Base-by-base conservation (phyloP, 176 grass and related monocot species). In the Cocos nucifera region DNA sequence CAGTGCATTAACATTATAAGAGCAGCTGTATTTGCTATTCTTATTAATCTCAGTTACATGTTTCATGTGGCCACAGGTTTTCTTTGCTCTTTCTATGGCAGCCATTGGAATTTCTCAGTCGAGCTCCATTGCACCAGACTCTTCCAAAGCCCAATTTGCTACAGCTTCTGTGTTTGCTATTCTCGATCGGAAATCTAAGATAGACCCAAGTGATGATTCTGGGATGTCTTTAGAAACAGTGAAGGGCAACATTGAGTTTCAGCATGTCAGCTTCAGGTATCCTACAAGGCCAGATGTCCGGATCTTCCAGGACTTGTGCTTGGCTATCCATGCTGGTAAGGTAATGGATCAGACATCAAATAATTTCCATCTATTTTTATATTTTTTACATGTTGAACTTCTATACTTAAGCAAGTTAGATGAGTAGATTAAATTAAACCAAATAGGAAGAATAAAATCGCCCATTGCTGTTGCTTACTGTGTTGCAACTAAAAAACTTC, bases 91-190 rank as follows among this genome's bases (percentile, higher is more conserved):
- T 73, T 70, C 93, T 49, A 86, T 98, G 88, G 84, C 93, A 5
- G 87, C 93, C 20, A 92, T 92, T 73, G 93, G 88, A 58, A 85
- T 98, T 63, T 98, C 93, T 0, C 93, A 98, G 69, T 89, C 93
- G 35, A 98, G 93, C 72, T 86, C 93, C 60, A 70, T 98, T 50
- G 88, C 93, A 71, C 85, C 84, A 0, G 93, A 98, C 73, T 98
- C 93, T 17, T 77, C 76, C 59, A 98, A 92, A 80, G 93, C 93
- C 81, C 73, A 81, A 71, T 78, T 78, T 70, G 93, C 93, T 23
- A 63, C 82, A 58, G 80, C 81, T 49, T 98, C 93, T 22, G 83
- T 98, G 77, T 98, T 98, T 62, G 76, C 84, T 39, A 91, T 98
- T 16, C 65, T 98, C 54, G 93, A 98, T 35, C 73, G 78, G 17